phyloP scores from a whole-genome alignment of 441 rosid genomes.

The Croton setiger region DNA sequence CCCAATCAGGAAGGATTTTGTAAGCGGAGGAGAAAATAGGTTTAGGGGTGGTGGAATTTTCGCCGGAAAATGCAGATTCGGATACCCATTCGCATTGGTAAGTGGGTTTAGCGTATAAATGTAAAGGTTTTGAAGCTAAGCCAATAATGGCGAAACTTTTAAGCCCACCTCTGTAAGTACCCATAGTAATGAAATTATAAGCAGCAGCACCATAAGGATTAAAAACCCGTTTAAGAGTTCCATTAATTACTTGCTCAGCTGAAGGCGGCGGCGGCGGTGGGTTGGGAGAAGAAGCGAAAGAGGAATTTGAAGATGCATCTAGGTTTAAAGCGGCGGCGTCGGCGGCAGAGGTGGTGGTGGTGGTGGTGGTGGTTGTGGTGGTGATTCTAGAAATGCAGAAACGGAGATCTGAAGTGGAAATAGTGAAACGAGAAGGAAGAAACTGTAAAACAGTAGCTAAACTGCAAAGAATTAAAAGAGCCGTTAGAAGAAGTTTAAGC shows the following conservation, averaged over 20 bases:
- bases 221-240: constrained; percentile 55
- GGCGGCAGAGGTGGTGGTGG: constrained; percentile 12
- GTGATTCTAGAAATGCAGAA: constrained; percentile 60
- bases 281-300: neutral
- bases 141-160: constrained; percentile 64
- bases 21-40: constrained; percentile 27
- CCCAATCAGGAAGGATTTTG: constrained; percentile 88
- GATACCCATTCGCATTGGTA: constrained; percentile 75
- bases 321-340: constrained; percentile 2
- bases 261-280: constrained; percentile 12
- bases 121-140: constrained; percentile 76
- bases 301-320: constrained; percentile 3
- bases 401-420: constrained; percentile 72
- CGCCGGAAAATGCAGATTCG: neutral
- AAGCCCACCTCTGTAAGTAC: constrained; percentile 75
- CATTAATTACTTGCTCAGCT: constrained; percentile 36
- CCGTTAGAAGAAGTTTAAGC: constrained; percentile 55
- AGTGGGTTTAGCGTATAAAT: constrained; percentile 57
- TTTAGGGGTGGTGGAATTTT: constrained; percentile 21
- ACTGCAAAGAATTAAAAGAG: constrained; percentile 62
- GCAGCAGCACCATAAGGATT: constrained; percentile 68
- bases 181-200: constrained; percentile 73
- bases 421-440: constrained; percentile 58
- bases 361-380: constrained; percentile 19
- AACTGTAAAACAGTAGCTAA: constrained; percentile 64